phyloP scores from a whole-genome alignment of 176 grass and related monocot species.

The Hsuehochloa calcarea region DNA sequence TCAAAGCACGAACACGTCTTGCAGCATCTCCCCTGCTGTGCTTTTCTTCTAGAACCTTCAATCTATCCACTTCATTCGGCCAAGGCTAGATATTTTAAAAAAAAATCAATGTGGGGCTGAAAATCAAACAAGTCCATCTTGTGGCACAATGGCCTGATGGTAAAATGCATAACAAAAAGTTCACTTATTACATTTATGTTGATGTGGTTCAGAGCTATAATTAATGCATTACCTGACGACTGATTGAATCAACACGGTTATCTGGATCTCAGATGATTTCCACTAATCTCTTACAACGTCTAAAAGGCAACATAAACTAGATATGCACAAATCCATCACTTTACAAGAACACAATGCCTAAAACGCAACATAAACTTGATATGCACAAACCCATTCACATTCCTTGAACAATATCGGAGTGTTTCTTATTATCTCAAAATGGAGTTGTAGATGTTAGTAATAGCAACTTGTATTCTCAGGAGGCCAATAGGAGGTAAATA shows the following conservation, averaged over 20 bases:
- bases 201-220: background rate
- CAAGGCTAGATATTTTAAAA: conserved; percentile 40
- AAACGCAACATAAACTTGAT: background rate
- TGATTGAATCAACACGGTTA: conserved; percentile 1
- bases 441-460: too few relatives aligned
- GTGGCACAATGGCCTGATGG: background rate
- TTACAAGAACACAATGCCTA: background rate
- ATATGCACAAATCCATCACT: background rate
- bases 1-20: conserved; percentile 46
- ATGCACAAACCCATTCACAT: background rate
- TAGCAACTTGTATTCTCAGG: too few relatives aligned
- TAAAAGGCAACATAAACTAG: background rate
- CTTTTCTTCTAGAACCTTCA: conserved; percentile 58
- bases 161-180: background rate
- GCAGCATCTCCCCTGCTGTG: conserved; percentile 65
- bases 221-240: background rate
- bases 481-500: too few relatives aligned
- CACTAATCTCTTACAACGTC: background rate
- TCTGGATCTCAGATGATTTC: background rate
- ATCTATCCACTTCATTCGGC: conserved; percentile 60
- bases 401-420: background rate
- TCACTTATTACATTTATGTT: conserved; percentile 1
- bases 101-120: background rate
- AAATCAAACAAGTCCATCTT: background rate
- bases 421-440: background rate